A percentile compares a stretch with the other conserved stretches of the same genome.
phyloP scores from a whole-genome alignment of 331 rosid genomes.

The Arachis monticola region DNA sequence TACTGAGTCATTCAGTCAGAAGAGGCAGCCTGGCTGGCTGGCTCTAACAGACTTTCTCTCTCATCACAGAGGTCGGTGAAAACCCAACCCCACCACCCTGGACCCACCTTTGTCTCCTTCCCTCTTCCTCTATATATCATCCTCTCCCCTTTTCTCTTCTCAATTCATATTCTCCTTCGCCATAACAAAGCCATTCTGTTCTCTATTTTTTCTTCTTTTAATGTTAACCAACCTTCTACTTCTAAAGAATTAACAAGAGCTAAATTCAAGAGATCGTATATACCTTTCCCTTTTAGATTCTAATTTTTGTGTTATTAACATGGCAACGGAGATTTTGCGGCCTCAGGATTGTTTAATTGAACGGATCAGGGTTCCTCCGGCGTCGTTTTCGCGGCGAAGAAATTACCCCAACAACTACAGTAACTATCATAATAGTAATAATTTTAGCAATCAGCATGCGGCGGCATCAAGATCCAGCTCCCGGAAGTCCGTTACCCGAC shows the following conservation, averaged over 20 bases:
- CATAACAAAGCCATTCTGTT: too few species aligned
- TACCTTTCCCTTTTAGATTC: neutral
- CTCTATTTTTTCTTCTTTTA: neutral
- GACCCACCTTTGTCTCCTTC: conserved; percentile 28
- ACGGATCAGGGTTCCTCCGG: conserved; percentile 47
- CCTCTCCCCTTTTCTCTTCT: conserved; percentile 7
- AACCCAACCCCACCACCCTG: conserved; percentile 14
- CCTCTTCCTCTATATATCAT: conserved; percentile 32
- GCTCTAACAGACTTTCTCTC: neutral
- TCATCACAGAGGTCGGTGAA: conserved; percentile 41
- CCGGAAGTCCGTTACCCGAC: conserved; percentile 52
- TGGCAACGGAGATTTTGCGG: conserved; percentile 81
- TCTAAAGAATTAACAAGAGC: neutral
- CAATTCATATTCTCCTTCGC: too few species aligned
- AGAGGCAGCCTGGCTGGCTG: conserved; percentile 28
- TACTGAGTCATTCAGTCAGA: conserved; percentile 19
- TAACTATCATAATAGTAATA: conserved; percentile 15
- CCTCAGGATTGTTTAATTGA: conserved; percentile 72
- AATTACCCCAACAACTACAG: conserved; percentile 25
- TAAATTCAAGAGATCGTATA: neutral
- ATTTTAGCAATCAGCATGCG: conserved; percentile 1
- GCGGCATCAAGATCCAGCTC: conserved; percentile 43
- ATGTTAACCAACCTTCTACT: neutral
- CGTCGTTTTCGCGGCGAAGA: conserved; percentile 50
- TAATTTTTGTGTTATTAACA: conserved; percentile 27